A percentile compares a stretch with the other conserved stretches of the same genome.
These are phyloP conservation scores for Trypanosoma grayi DNA, from an alignment of 208 protist species.

Conservation along the genomic window DNA sequence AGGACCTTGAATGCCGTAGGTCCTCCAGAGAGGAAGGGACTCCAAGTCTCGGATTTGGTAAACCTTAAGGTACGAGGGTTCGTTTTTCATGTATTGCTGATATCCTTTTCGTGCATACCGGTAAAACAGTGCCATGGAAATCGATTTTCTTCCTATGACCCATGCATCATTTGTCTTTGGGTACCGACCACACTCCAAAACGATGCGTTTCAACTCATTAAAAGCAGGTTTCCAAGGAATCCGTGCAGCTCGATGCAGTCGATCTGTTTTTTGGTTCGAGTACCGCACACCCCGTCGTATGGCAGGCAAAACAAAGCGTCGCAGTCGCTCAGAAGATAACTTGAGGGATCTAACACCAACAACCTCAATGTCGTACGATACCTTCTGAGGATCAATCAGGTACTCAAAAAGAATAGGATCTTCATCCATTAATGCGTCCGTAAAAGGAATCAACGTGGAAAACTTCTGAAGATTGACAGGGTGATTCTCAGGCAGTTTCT, in stretches of 20 bases:
- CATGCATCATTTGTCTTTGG: constrained; percentile 81
- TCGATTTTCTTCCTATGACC: constrained; percentile 64
- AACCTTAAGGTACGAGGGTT: constrained; percentile 52
- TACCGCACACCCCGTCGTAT: constrained; percentile 76
- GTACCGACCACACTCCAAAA: constrained; percentile 71
- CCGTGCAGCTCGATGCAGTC: constrained; percentile 54
- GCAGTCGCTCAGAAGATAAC: constrained; percentile 53
- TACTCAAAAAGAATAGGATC: constrained; percentile 77
- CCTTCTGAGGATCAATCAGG: constrained; percentile 76
- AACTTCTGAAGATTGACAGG: constrained; percentile 73
- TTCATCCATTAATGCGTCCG: constrained; percentile 82
- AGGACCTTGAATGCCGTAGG: constrained; percentile 66
- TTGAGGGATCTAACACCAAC: constrained; percentile 62
- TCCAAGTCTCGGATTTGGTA: constrained; percentile 77
- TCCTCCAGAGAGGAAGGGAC: constrained; percentile 53
- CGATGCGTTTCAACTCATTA: constrained; percentile 63
- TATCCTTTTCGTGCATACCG: constrained; percentile 66
- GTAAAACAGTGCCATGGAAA: constrained; percentile 78
- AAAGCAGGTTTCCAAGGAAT: constrained; percentile 72
- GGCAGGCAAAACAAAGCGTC: constrained; percentile 61
- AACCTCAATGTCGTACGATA: constrained; percentile 68
- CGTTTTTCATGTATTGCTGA: constrained; percentile 33
- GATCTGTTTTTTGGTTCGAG: constrained; percentile 52
- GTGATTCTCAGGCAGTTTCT: constrained; percentile 34
- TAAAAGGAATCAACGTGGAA: constrained; percentile 74